Evolutionary conservation across 352 stramenopile species (phyloP), one percentile per base, ranked within the genome.

Genomic region (Saprolegnia diclina): DNA sequence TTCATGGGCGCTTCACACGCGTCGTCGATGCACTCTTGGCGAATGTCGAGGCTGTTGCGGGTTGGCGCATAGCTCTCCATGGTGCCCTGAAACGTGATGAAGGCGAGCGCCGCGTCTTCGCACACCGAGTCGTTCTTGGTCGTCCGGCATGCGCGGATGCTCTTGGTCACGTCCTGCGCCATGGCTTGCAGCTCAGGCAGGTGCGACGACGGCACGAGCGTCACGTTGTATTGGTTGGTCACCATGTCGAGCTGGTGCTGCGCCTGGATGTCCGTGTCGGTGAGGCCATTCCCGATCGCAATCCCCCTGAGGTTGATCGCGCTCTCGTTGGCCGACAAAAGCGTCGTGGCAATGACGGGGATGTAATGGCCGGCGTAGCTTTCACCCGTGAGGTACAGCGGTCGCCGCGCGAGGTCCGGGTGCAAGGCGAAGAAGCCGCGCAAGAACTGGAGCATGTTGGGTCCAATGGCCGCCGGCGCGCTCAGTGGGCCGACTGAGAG

Each of bases 211-310:
- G 79, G 79, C 29, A 90, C 65, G 13, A 78, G 73, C 71, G 91
- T 83, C 65, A 95, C 76, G 11, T 82, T 73, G 73, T 95, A 94
- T 48, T 81, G 82, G 71, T 95, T 95, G 75, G 97, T 94, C 71
- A 93, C 89, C 87, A 97, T 96, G 46, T 96, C 74, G 3, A 78
- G 76, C 67, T 90, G 88, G 57, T 77, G 85, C 18, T 62, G 26
- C 13, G 54, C 54, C 54, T 62, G n/a, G 11, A 22, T 35, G 54
- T 57, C 50, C 1, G 95, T 92, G 72, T 97, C 79, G 6, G 94
- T 98, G 1, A 99, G 78, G 0, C 97, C 97, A 76, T 99, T 99
- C 42, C 97, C 96, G 69, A 99, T 96, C 38, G 84, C 92, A 53
- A 99, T 81, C 32, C 96, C 97, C 67, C 86, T 74, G 9, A 98